Evolutionary conservation across 768 basidiomycete species (phyloP), one percentile per base, ranked within the genome.

Genomic region (Naganishia kalamii): DNA sequence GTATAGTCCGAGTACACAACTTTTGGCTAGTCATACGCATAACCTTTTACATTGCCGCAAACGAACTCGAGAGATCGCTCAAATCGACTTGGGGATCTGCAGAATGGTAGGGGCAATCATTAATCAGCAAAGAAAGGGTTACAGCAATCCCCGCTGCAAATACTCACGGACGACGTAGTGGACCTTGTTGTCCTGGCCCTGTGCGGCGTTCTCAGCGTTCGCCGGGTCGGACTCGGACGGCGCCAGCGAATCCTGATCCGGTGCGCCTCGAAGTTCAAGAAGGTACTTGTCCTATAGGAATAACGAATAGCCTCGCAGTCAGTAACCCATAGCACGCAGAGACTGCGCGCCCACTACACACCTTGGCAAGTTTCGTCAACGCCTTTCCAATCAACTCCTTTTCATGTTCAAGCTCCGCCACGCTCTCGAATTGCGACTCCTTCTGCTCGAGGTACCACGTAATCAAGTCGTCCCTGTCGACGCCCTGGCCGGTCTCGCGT

Each of bases 401-500:
- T 79, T 98, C 89, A 70, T 88, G 88, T 70, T 97, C 92, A 19
- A 96, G 80, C 71, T 93, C 87, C 61, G 92, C 91, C 5, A 91
- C 83, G 60, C 88, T 86, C 68, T 87, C 84, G 41, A 98, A 80
- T 68, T 92, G 88, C 10, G 82, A 81, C 77, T 99, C 96, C 76
- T 86, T 88, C 69, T 84, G 79, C 80, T 99, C 96, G 62, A 98
- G 83, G 75, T 97, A 98, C 93, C 92, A 94, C 75, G 94, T 91
- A 68, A 94, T 88, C 62, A 99, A 82, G 71, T 96, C 93, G 70
- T 94, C 92, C 48, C 87, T 83, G 72, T 92, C 89, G 43, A 94
- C 79, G 2, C 93, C 93, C 60, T 79, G 81, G 21, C 87, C 87
- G 0, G 84, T 87, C 71, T 85, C 84, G 29, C 84, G 82, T 79